Evolutionary conservation across 768 basidiomycete genomes (phyloP).

Genomic region (Mycena galopus): DNA sequence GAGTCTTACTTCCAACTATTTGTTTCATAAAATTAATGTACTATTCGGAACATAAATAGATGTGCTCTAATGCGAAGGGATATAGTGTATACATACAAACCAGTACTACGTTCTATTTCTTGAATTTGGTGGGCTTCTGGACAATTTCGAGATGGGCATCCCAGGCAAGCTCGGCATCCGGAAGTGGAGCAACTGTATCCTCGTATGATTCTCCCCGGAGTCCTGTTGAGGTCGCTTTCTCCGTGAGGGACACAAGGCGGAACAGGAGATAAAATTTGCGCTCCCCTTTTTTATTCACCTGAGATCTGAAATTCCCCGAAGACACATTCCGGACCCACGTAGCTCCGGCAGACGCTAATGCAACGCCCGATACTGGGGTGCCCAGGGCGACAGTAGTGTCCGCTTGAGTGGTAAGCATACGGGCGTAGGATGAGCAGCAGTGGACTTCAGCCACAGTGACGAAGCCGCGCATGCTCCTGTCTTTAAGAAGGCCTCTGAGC

Average conservation of each 20-base stretch:
- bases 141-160: too few relatives aligned
- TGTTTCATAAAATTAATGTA: too few relatives aligned
- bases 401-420: conserved; percentile 39
- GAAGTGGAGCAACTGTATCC: too few relatives aligned
- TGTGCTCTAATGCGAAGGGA: too few relatives aligned
- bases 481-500: conserved; percentile 45
- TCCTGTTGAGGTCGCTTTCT: conserved; percentile 50
- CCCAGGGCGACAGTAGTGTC: conserved; percentile 43
- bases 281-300: conserved; percentile 36
- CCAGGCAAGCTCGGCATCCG: too few relatives aligned
- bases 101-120: too few relatives aligned
- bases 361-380: conserved; percentile 38
- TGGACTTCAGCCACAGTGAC: conserved; percentile 52
- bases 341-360: conserved; percentile 27
- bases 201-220: too few relatives aligned
- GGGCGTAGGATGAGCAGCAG: conserved; percentile 48
- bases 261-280: conserved; percentile 43
- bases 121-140: too few relatives aligned
- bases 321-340: conserved; percentile 42
- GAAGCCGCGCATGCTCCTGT: conserved; percentile 37
- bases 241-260: conserved; percentile 45
- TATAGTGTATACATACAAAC: too few relatives aligned
- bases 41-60: too few relatives aligned
- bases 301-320: conserved; percentile 45
- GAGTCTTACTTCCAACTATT: too few relatives aligned